phyloP scores from a whole-genome alignment of 768 basidiomycete genomes.

The Hortiboletus campestris region DNA sequence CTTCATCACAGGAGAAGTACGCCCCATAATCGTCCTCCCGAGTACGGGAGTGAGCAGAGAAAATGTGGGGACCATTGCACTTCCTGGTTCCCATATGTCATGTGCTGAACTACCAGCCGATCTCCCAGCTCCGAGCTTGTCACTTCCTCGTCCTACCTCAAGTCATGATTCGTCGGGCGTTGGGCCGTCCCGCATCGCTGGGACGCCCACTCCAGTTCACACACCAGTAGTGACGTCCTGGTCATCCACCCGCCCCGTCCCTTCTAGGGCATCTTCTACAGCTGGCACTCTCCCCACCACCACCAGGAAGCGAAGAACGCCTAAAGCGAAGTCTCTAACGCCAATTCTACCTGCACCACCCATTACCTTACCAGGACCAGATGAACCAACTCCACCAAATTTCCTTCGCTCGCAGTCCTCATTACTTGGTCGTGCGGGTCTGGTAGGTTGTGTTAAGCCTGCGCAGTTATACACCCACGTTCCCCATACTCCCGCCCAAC shows the following conservation, averaged over 20 bases:
- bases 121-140: conserved; percentile 69
- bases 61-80: conserved; percentile 97
- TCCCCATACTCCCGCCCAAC: conserved; percentile 22
- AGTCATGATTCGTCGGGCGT: conserved; percentile 34
- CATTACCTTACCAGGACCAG: conserved; percentile 62
- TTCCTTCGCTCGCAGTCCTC: conserved; percentile 74
- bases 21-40: conserved; percentile 27
- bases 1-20: conserved; percentile 14
- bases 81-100: conserved; percentile 86
- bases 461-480: conserved; percentile 27
- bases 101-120: conserved; percentile 83
- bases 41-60: conserved; percentile 15
- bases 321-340: conserved; percentile 39
- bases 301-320: conserved; percentile 34
- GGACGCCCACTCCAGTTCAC: background rate
- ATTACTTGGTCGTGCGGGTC: conserved; percentile 68
- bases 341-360: conserved; percentile 51
- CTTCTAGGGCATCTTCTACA: conserved; percentile 12
- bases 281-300: conserved; percentile 1
- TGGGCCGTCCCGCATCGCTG: conserved; percentile 32
- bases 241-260: conserved; percentile 10
- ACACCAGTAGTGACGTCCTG: conserved; percentile 6
- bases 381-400: conserved; percentile 59
- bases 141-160: conserved; percentile 9
- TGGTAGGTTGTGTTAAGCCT: conserved; percentile 65